These are phyloP conservation scores for Cairneyella variabilis DNA, from an alignment of 495 filamentous ascomycete species.

Conservation along the genomic window DNA sequence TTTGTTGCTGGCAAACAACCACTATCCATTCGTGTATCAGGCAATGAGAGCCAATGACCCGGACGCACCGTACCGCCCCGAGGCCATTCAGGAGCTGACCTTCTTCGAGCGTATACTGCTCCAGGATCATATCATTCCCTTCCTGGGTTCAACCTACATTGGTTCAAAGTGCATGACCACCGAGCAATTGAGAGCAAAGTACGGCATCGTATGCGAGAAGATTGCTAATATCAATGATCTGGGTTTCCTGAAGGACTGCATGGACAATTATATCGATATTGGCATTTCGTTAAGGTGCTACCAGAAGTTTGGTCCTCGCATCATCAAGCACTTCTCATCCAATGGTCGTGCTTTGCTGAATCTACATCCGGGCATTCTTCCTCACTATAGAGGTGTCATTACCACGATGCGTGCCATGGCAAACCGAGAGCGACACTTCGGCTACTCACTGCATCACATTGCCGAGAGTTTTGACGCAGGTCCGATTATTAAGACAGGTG, in stretches of 20 bases:
- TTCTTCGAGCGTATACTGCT: too few species aligned
- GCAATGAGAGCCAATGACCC: too few species aligned
- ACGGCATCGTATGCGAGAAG: not conserved
- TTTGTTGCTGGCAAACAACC: too few species aligned
- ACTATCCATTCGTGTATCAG: too few species aligned
- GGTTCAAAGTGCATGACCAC: not conserved
- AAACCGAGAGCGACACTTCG: not conserved
- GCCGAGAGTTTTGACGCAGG: not conserved
- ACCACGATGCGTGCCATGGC: not conserved
- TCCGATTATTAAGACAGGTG: not conserved
- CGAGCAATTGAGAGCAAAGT: not conserved
- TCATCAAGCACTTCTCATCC: not conserved
- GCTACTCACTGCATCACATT: not conserved
- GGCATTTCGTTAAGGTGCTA: not conserved
- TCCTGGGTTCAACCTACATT: too few species aligned
- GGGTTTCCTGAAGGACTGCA: not conserved
- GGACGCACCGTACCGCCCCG: too few species aligned
- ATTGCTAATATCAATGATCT: not conserved
- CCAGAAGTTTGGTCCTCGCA: not conserved
- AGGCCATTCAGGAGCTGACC: too few species aligned
- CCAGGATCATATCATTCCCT: too few species aligned
- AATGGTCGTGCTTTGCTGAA: not conserved
- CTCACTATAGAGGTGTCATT: constrained; percentile 1
- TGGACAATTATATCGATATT: not conserved
- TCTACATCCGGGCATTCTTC: not conserved